Evolutionary conservation across 75 land plant species (phyloP).

Genomic region (Cunninghamia lanceolata): DNA sequence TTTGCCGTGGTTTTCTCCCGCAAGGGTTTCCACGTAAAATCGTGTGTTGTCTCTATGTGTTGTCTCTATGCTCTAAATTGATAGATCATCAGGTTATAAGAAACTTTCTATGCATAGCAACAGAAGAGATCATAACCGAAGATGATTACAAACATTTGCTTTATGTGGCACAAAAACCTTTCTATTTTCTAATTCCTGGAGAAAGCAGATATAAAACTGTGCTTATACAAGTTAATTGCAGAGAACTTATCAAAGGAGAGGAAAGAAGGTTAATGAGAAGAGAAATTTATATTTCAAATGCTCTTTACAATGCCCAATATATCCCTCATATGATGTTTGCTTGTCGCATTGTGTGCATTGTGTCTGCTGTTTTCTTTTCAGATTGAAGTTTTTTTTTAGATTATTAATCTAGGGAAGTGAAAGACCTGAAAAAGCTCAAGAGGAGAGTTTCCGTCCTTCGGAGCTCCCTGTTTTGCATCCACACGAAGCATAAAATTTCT

Average conservation of each 20-base stretch:
- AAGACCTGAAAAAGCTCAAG: conserved; percentile 87
- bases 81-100: no score
- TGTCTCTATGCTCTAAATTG: no score
- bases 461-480: conserved; percentile 95
- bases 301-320: background rate
- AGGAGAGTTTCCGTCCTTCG: conserved; percentile 89
- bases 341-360: background rate
- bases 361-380: background rate
- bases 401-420: background rate
- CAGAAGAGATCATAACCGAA: background rate
- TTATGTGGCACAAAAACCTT: background rate
- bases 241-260: background rate
- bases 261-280: background rate
- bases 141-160: background rate
- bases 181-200: background rate
- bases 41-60: no score
- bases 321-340: background rate
- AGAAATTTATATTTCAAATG: background rate
- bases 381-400: background rate
- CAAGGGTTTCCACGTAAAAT: no score
- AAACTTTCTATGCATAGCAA: background rate
- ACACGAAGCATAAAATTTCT: conserved; percentile 96
- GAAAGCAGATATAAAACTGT: background rate
- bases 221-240: background rate
- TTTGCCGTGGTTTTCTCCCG: no score